Percentiles rank a stretch among this genome's conserved stretches.
Evolutionary conservation across 805 yeast species (phyloP).

Genomic region (Metschnikowia noctiluminum): DNA sequence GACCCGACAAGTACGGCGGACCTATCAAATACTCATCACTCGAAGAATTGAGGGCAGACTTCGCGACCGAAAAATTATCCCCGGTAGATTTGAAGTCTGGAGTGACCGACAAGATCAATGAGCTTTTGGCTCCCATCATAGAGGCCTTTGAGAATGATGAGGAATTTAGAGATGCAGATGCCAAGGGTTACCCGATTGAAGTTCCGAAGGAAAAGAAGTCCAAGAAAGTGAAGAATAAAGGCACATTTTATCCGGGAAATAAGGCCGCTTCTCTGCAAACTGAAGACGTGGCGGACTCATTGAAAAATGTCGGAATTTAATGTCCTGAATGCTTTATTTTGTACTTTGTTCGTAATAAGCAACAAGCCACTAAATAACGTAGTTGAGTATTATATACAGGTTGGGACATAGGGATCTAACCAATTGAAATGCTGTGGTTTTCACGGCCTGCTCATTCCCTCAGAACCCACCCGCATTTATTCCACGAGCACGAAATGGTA

Average conservation of each 20-base stretch:
- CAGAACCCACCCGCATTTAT: neutral
- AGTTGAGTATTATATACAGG: no score
- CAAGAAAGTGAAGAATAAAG: constrained; percentile 81
- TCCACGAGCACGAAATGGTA: neutral
- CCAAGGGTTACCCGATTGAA: constrained; percentile 81
- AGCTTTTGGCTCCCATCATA: constrained; percentile 78
- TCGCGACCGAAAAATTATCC: constrained; percentile 66
- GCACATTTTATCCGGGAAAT: constrained; percentile 83
- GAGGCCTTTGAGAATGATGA: constrained; percentile 56
- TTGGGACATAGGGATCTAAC: neutral
- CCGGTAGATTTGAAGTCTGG: constrained; percentile 96
- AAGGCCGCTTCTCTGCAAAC: constrained; percentile 14
- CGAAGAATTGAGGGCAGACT: constrained; percentile 69
- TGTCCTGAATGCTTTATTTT: constrained; percentile 10
- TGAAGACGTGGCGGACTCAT: constrained; percentile 29
- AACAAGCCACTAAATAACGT: no score
- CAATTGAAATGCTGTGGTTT: neutral
- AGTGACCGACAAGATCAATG: constrained; percentile 80
- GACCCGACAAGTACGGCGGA: constrained; percentile 98
- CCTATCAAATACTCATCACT: constrained; percentile 69
- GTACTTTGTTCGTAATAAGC: no score
- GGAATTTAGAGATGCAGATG: constrained; percentile 73
- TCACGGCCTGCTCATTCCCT: neutral
- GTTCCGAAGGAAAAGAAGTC: constrained; percentile 60
- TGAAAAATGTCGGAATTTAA: constrained; percentile 31